Evolutionary conservation across 129 eudicot species (phyloP), one percentile per base, ranked within the genome.

Genomic region (Flaveria sonorensis): DNA sequence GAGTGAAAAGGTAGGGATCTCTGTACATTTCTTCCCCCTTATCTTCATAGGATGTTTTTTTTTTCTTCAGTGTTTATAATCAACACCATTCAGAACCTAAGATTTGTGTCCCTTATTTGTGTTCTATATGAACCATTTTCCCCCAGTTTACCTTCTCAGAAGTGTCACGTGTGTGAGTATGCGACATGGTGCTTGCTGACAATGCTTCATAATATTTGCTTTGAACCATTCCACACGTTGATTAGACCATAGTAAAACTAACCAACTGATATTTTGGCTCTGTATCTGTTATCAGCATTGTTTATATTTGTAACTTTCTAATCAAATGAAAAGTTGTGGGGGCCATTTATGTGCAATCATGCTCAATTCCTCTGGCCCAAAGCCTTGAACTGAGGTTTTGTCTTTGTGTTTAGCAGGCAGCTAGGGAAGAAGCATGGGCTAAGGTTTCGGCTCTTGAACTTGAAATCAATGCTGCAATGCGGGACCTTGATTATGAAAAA

Each of bases 391-490:
- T 78, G 84, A 76, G 83, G 63, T 73, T 74, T 81, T 36, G 53
- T 83, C 73, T 88, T 89, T 86, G 85, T 77, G 89, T 68, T 90
- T 95, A 95, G 99, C 97, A 95, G 99, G 92, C 97, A 71, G 97
- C 97, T 73, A 90, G 99, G 77, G 99, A 95, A 82, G 99, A 95
- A 84, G 99, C 99, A 50, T 92, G 99, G 98, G 90, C 96, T 50
- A 91, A 91, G 86, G 99, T 91, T 40, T 91, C 99, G n/a, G 86
- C 84, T n/a, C 96, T 95, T 83, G 99, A 95, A 75, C 91, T 95
- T 32, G 89, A 95, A 82, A 89, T 91, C 50, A 91, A 79, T 85
- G 92, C 92, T 66, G 97, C 97, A 70, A 89, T 87, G 92, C 87
- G 97, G 26, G 90, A 94, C 73, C 97, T 95, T 81, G 94, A 91